Percentiles rank a stretch among this genome's conserved stretches.
Conservation (phyloP, 2,329 filamentous ascomycete species). For the Myrmaecium sp. region DNA sequence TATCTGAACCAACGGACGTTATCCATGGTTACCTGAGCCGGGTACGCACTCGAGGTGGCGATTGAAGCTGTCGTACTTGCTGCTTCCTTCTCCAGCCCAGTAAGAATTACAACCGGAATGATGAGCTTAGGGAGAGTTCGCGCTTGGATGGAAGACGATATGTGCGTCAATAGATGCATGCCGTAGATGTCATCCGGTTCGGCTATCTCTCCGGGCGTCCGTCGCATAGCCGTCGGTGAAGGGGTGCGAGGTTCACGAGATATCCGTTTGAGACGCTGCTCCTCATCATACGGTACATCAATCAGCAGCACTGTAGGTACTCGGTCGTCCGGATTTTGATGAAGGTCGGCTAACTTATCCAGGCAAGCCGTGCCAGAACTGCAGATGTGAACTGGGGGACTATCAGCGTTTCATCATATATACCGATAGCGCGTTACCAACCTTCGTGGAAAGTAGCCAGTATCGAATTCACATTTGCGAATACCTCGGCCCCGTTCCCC, state of each 20-base stretch:
- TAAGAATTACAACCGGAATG: constrained; percentile 23
- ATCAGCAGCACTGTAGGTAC: constrained; percentile 25
- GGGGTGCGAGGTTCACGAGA: constrained; percentile 24
- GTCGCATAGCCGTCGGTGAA: constrained; percentile 20
- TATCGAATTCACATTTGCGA: constrained; percentile 22
- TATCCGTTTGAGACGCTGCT: constrained; percentile 21
- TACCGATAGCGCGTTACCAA: constrained; percentile 7
- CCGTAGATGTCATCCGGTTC: constrained; percentile 26
- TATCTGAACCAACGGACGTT: constrained; percentile 48
- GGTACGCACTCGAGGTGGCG: constrained; percentile 7
- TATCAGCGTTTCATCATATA: constrained; percentile 4
- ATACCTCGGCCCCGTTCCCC: constrained; percentile 15
- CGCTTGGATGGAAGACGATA: constrained; percentile 24
- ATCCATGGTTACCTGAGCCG: constrained; percentile 26
- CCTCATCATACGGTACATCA: constrained; percentile 26
- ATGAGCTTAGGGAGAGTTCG: constrained; percentile 22
- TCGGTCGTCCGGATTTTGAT: constrained; percentile 16
- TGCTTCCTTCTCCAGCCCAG: constrained; percentile 18
- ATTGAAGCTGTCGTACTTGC: constrained; percentile 6
- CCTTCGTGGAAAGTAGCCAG: constrained; percentile 25
- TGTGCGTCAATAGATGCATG: constrained; percentile 23
- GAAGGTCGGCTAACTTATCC: constrained; percentile 9
- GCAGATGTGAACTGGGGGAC: constrained; percentile 21
- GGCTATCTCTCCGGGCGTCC: constrained; percentile 13
- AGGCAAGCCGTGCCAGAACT: constrained; percentile 21